Percentiles rank a stretch among this genome's conserved stretches.
These are phyloP conservation scores for Malassezia sp. DNA, from an alignment of 1,284 basidiomycete genomes.

Conservation along the genomic window DNA sequence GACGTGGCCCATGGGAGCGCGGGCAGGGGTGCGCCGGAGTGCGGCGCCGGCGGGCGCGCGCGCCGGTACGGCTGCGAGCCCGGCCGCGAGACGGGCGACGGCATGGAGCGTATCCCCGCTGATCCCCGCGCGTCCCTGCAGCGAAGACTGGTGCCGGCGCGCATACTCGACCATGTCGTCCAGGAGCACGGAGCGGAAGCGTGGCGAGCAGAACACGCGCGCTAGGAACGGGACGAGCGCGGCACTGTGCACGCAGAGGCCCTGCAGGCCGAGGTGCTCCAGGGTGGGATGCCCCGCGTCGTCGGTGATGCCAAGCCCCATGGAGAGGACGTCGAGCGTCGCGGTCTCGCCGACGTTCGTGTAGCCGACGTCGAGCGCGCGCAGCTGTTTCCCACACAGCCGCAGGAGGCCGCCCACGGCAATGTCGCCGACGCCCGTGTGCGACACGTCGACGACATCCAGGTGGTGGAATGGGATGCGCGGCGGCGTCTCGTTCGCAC, in stretches of 20 bases:
- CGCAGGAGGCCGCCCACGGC: slow-evolving; percentile 7
- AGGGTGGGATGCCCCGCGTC: too few species aligned
- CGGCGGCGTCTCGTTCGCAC: neutral
- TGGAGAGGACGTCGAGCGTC: slow-evolving; percentile 8
- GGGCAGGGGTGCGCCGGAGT: neutral
- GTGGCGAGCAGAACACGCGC: too few species aligned
- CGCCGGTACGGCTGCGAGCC: too few species aligned
- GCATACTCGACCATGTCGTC: slow-evolving; percentile 15
- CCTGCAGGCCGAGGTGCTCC: slow-evolving; percentile 9
- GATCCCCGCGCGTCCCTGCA: slow-evolving; percentile 8
- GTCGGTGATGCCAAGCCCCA: slow-evolving; percentile 6
- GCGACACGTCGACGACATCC: slow-evolving; percentile 5
- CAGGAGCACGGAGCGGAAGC: slow-evolving; percentile 4
- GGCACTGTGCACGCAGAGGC: slow-evolving; percentile 3
- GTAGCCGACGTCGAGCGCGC: slow-evolving; percentile 8
- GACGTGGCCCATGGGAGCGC: neutral
- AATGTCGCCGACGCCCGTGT: slow-evolving; percentile 12
- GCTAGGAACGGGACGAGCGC: slow-evolving; percentile 2
- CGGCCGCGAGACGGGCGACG: neutral
- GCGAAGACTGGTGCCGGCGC: slow-evolving; percentile 10
- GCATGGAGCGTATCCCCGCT: slow-evolving; percentile 6
- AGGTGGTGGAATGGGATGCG: slow-evolving; percentile 11
- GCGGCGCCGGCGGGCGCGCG: slow-evolving; percentile 1
- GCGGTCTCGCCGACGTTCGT: slow-evolving; percentile 9
- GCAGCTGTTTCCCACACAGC: slow-evolving; percentile 5